A percentile compares a stretch with the other conserved stretches of the same genome.
Evolutionary conservation across 805 yeast genomes (phyloP).

Genomic region (Monosporozyma siamensis): DNA sequence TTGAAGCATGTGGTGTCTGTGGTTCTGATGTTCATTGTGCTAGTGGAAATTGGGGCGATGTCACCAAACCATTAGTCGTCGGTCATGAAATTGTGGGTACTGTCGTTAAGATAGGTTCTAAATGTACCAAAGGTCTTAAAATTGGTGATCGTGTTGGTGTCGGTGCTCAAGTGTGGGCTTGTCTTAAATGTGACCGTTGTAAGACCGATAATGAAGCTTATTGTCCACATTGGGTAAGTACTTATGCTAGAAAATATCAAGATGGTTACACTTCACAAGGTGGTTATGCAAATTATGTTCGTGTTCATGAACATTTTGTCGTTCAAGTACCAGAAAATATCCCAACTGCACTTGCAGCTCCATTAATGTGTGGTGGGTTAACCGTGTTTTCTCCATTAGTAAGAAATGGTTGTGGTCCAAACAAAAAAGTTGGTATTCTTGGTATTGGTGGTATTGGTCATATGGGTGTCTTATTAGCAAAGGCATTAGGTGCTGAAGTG

Average conservation of each 20-base stretch:
- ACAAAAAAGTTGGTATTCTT: conserved; percentile 43
- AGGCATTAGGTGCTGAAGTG: conserved; percentile 53
- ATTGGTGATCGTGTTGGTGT: conserved; percentile 74
- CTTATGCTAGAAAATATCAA: conserved; percentile 39
- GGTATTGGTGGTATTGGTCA: conserved; percentile 54
- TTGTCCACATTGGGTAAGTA: conserved; percentile 41
- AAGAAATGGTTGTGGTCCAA: conserved; percentile 42
- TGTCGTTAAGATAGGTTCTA: conserved; percentile 48
- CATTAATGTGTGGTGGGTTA: conserved; percentile 70
- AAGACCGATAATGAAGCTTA: conserved; percentile 43
- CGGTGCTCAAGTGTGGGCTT: conserved; percentile 60
- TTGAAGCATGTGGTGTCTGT: conserved; percentile 58
- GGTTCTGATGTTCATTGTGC: conserved; percentile 42
- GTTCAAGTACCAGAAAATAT: conserved; percentile 53
- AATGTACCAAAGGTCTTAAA: conserved; percentile 39
- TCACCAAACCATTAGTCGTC: conserved; percentile 35
- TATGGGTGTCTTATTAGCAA: conserved; percentile 47
- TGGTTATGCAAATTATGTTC: conserved; percentile 57
- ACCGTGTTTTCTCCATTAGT: conserved; percentile 63
- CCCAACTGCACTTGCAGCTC: conserved; percentile 52
- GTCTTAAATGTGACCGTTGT: conserved; percentile 57
- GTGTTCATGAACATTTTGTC: conserved; percentile 54
- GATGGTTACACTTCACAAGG: conserved; percentile 47
- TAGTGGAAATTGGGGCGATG: conserved; percentile 28
- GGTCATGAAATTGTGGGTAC: conserved; percentile 63